Evolutionary conservation across 331 rosid species (phyloP), one percentile per base, ranked within the genome.

Genomic region (Rhamnella rubrinervis): DNA sequence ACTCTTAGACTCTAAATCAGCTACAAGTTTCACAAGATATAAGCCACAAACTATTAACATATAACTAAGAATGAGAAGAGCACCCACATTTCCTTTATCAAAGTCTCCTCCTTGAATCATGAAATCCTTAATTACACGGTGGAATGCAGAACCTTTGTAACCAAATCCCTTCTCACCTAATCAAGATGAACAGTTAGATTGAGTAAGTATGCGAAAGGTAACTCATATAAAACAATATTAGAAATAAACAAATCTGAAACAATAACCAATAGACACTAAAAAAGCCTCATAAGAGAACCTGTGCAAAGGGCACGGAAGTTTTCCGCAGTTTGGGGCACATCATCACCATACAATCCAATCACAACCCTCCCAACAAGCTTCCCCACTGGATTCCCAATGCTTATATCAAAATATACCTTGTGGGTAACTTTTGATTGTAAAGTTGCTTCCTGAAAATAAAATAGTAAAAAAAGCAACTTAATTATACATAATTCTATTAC

Each of bases 21-120:
- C 50, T 5, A 61, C 41, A 50, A 15, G 6, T 50, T n/a, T 25
- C 11, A 58, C 7, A 70, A 53, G 25, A 21, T 4, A 64, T 2
- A 38, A 37, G 41, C 38, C 41, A 44, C 49, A 44, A 44, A 44
- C 49, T 31, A 31, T 31, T 31, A 31, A 31, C 35, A 31, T 31
- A 31, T 31, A 53, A 4, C 11, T 12, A 19, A 71, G 51, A 35
- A 41, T 6, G 38, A 12, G 66, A 78, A 44, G 72, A 74, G 12
- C 68, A 78, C 93, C 51, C 75, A 88, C 97, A 84, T 93, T 95
- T 73, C 96, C 96, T 60, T 95, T 95, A 56, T 89, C 97, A 47
- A 95, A 95, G 71, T 91, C 96, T 49, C 98, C 98, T 38, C 96
- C 98, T 82, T 95, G 98, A 81, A 95, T 91, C 98, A 95, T 95